Conservation (phyloP, 805 yeast genomes). For the Myxozyma sirexii region DNA sequence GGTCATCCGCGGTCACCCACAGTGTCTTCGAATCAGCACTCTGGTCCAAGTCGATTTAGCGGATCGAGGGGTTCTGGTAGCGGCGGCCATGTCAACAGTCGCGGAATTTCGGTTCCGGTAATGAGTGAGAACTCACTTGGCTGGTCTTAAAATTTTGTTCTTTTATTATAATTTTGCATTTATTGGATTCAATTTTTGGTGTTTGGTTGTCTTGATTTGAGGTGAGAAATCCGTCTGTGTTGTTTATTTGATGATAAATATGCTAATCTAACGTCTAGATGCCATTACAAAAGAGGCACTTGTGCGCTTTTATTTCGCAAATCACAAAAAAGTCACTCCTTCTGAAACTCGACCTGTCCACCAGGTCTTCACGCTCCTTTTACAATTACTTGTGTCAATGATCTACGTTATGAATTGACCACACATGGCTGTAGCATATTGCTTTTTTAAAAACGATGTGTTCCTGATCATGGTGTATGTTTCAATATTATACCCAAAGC, state of each 20-base stretch:
- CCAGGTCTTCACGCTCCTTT: constrained; percentile 1
- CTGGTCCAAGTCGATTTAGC: constrained; percentile 21
- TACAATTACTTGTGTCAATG: neutral
- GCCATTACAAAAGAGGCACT: neutral
- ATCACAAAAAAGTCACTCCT: constrained; percentile 12
- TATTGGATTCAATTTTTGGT: neutral
- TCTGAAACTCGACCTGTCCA: neutral
- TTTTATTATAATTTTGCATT: neutral
- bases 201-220: neutral
- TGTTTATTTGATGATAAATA: neutral
- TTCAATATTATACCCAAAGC: constrained; percentile 1
- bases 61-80: constrained; percentile 15
- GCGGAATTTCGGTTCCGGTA: constrained; percentile 45
- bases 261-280: neutral
- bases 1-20: constrained; percentile 21
- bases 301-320: constrained; percentile 4
- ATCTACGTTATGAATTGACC: neutral
- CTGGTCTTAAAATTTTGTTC: constrained; percentile 37
- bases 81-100: constrained; percentile 33
- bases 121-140: constrained; percentile 48
- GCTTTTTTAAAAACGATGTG: neutral
- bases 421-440: neutral
- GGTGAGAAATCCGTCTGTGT: neutral
- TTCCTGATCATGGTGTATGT: neutral
- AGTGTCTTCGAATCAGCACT: constrained; percentile 8